phyloP scores from a whole-genome alignment of 352 stramenopile species.

The Phytophthora brassicae region DNA sequence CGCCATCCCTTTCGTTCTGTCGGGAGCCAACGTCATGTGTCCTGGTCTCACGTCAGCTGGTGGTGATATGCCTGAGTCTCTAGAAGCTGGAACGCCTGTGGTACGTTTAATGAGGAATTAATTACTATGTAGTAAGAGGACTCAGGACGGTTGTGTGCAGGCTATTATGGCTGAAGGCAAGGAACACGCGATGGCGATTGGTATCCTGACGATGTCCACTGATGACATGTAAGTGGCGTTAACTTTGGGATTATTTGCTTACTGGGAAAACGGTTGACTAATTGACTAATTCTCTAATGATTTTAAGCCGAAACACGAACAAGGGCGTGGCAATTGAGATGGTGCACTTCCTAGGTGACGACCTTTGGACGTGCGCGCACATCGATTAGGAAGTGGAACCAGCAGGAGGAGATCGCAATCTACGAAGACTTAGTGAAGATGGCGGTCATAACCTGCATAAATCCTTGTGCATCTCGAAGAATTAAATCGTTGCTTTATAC shows the following conservation, averaged over 20 bases:
- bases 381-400: constrained; percentile 59
- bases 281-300: background rate
- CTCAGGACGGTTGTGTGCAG: constrained; percentile 24
- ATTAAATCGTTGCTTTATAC: too few species aligned
- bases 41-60: constrained; percentile 96
- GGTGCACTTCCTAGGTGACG: constrained; percentile 97
- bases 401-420: too few species aligned
- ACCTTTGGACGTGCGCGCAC: constrained; percentile 90
- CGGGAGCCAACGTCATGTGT: constrained; percentile 99
- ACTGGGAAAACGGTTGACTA: background rate
- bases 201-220: constrained; percentile 96
- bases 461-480: too few species aligned
- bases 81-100: constrained; percentile 83
- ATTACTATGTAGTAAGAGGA: background rate
- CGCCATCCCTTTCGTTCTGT: constrained; percentile 97
- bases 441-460: too few species aligned
- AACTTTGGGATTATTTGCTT: background rate
- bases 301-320: constrained; percentile 90
- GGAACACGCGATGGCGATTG: constrained; percentile 95
- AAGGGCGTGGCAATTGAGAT: constrained; percentile 97
- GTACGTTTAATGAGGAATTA: constrained; percentile 38
- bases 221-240: constrained; percentile 89
- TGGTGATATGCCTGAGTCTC: constrained; percentile 90
- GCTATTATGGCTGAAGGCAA: constrained; percentile 98
- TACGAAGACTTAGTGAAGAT: too few species aligned